These are phyloP conservation scores for Penicillium sp. DNA, from an alignment of 2,329 filamentous ascomycete species.

Conservation along the genomic window DNA sequence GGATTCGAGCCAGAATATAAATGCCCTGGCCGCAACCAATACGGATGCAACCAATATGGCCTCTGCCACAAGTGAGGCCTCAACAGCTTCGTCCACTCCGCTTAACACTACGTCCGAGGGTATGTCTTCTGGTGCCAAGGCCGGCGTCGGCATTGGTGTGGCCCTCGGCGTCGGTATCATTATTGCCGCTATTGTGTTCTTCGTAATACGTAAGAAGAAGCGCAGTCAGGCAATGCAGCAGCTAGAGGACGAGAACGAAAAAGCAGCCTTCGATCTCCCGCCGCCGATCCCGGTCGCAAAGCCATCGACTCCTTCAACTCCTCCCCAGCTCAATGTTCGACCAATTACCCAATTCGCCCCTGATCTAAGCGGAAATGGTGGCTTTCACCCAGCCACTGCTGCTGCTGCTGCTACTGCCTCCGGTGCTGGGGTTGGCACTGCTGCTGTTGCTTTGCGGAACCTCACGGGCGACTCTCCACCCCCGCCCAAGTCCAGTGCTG, in stretches of 20 bases:
- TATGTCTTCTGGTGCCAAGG: constrained; percentile 54
- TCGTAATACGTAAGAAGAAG: constrained; percentile 70
- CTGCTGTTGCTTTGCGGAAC: constrained; percentile 28
- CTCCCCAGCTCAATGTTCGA: constrained; percentile 78
- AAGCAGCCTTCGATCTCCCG: constrained; percentile 39
- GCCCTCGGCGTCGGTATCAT: constrained; percentile 63
- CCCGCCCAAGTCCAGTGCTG: constrained; percentile 40
- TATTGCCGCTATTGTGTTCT: constrained; percentile 63
- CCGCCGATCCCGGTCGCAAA: constrained; percentile 33
- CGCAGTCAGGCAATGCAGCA: constrained; percentile 44
- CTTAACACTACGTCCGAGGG: constrained; percentile 29
- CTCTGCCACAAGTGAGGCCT: constrained; percentile 19
- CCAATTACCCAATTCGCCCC: constrained; percentile 80
- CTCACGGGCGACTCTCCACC: constrained; percentile 32
- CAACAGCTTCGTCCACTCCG: constrained; percentile 25
- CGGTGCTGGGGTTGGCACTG: constrained; percentile 15
- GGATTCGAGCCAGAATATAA: constrained; percentile 12
- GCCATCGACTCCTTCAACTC: constrained; percentile 44
- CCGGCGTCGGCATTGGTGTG: constrained; percentile 79
- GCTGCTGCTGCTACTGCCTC: constrained; percentile 23
- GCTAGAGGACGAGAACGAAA: constrained; percentile 58
- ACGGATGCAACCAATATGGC: constrained; percentile 17
- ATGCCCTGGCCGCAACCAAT: constrained; percentile 13
- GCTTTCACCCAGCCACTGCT: constrained; percentile 8
- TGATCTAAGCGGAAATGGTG: constrained; percentile 46